Conservation (phyloP, 805 yeast genomes). For the Ogataea corticis region DNA sequence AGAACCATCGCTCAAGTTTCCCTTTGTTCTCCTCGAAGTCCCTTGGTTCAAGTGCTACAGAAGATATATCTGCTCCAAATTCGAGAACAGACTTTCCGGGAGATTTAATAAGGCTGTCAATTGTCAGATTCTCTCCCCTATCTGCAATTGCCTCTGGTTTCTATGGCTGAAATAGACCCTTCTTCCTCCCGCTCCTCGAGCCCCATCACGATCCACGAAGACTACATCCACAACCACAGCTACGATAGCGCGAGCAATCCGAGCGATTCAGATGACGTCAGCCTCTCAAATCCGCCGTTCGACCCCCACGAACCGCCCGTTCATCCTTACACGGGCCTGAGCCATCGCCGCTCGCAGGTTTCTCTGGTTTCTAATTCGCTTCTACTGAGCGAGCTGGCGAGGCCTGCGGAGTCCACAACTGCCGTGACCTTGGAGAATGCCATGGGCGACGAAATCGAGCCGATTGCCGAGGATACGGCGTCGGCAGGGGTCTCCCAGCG, state of each 20-base stretch:
- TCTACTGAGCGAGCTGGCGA: slow-evolving; percentile 18
- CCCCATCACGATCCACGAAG: slow-evolving; percentile 27
- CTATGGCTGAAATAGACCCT: not conserved
- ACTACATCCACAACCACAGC: slow-evolving; percentile 21
- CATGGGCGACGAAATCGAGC: slow-evolving; percentile 10
- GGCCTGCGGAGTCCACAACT: slow-evolving; percentile 35
- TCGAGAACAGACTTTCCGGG: no score
- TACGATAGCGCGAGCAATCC: slow-evolving; percentile 8
- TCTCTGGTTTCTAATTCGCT: slow-evolving; percentile 24
- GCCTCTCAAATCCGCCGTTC: not conserved
- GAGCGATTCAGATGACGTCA: slow-evolving; percentile 7
- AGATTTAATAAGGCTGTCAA: not conserved
- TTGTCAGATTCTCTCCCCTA: no score
- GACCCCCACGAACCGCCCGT: not conserved
- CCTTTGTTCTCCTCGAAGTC: slow-evolving; percentile 1
- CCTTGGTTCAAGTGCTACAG: not conserved
- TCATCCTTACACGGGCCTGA: slow-evolving; percentile 2
- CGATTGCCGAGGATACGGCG: not conserved
- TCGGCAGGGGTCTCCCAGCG: not conserved
- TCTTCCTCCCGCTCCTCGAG: slow-evolving; percentile 5
- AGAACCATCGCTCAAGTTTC: not conserved
- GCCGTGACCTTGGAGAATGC: slow-evolving; percentile 29
- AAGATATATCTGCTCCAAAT: no score
- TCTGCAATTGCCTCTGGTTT: no score
- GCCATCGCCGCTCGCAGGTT: slow-evolving; percentile 20